Percentiles rank a stretch among this genome's conserved stretches.
These are phyloP conservation scores for Rhodocollybia butyracea DNA, from an alignment of 768 basidiomycete genomes.

Conservation along the genomic window DNA sequence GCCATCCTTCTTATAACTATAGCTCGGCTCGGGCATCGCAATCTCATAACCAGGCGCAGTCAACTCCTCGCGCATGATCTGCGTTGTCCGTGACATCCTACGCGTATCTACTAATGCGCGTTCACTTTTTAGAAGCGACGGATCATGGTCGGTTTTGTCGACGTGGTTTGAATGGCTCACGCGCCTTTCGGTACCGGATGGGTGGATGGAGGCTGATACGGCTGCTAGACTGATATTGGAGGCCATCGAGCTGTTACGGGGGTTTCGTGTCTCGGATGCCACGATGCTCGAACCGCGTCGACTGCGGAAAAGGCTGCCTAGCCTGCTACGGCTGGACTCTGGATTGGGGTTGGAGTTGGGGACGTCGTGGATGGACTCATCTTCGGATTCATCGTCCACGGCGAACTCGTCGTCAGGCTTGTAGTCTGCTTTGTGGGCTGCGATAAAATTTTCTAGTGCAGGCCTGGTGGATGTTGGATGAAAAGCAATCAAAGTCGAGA, in stretches of 20 bases:
- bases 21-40: conserved; percentile 3
- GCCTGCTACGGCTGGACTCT: not conserved
- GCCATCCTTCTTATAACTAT: not conserved
- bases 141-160: too few relatives aligned
- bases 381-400: conserved; percentile 7
- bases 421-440: not conserved
- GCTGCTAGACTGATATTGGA: conserved; percentile 5
- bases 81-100: conserved; percentile 8
- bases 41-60: not conserved
- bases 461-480: not conserved
- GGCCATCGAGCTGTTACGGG: not conserved
- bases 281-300: not conserved
- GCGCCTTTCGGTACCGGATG: not conserved
- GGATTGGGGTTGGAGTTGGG: not conserved
- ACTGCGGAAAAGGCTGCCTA: not conserved
- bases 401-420: conserved; percentile 7
- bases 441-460: not conserved
- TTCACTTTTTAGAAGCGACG: conserved; percentile 4
- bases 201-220: not conserved
- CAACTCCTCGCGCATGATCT: conserved; percentile 7
- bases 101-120: not conserved
- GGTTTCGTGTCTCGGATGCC: not conserved
- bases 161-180: not conserved
- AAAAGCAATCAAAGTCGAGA: too few relatives aligned
- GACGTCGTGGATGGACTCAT: not conserved